Evolutionary conservation across 805 yeast genomes (phyloP).

Genomic region (Myxozyma geophila): DNA sequence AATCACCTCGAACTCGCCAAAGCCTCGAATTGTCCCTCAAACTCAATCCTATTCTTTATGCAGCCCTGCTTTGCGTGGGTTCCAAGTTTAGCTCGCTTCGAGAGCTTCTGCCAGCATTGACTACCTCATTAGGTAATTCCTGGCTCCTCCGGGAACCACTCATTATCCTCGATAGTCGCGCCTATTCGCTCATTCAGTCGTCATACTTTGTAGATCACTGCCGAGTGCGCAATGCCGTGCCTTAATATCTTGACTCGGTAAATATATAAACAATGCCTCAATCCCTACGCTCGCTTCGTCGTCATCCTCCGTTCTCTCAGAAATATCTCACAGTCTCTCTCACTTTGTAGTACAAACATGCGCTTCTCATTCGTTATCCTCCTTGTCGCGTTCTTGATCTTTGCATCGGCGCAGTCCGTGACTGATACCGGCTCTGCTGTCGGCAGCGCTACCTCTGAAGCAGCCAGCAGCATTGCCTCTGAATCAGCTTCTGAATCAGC

Average conservation of each 20-base stretch:
- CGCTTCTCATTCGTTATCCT: neutral
- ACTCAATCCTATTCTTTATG: neutral
- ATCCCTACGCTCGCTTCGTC: neutral
- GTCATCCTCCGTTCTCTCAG: neutral
- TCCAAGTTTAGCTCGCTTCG: neutral
- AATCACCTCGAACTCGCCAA: neutral
- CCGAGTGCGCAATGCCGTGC: neutral
- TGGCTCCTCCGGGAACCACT: neutral
- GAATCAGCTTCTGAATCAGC: no score
- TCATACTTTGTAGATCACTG: constrained; percentile 7
- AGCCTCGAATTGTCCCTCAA: neutral
- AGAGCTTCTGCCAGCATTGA: neutral
- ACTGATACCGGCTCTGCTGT: constrained; percentile 2
- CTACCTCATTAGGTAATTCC: neutral
- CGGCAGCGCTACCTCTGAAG: neutral
- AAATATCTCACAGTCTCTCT: neutral
- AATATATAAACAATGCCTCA: neutral
- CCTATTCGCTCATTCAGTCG: constrained; percentile 2
- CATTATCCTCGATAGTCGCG: neutral
- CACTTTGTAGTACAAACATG: neutral
- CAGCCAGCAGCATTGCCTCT: no score
- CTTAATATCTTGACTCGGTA: neutral
- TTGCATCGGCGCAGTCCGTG: constrained; percentile 4
- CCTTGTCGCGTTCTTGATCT: constrained; percentile 4
- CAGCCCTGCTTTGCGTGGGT: neutral